Conservation (phyloP, 176 grass and related monocot genomes). For the Oryza meyeriana region DNA sequence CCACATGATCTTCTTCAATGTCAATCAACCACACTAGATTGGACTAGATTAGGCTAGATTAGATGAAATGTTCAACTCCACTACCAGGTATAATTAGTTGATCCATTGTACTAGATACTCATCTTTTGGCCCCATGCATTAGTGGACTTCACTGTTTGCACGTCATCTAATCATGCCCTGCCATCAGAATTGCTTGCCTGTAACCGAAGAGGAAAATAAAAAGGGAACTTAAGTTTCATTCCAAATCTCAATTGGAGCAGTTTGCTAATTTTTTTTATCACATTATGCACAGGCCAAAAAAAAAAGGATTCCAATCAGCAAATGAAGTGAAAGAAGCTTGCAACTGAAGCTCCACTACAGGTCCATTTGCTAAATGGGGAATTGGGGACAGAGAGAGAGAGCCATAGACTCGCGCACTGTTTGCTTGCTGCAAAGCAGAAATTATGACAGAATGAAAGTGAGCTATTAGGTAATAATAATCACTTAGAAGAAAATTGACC, state of each 20-base stretch:
- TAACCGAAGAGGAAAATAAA: slow-evolving; percentile 12
- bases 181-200: slow-evolving; percentile 40
- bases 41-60: slow-evolving; percentile 1
- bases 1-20: not conserved
- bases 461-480: not conserved
- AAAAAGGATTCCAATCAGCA: not conserved
- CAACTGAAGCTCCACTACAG: slow-evolving; percentile 28
- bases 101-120: slow-evolving; percentile 45
- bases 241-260: slow-evolving; percentile 34
- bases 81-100: slow-evolving; percentile 38
- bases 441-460: not conserved
- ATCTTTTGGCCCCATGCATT: slow-evolving; percentile 13
- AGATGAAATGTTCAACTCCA: slow-evolving; percentile 43
- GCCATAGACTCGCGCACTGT: not conserved
- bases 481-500: slow-evolving; percentile 12
- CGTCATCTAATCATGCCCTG: slow-evolving; percentile 42
- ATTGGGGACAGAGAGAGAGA: too few relatives aligned
- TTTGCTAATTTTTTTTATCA: slow-evolving; percentile 4
- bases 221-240: slow-evolving; percentile 29
- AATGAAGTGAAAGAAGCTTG: slow-evolving; percentile 11
- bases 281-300: not conserved
- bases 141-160: slow-evolving; percentile 46
- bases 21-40: slow-evolving; percentile 18
- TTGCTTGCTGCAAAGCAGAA: not conserved
- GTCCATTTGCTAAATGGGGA: not conserved